phyloP scores from a whole-genome alignment of 352 stramenopile species.

The Pythium apleroticum region DNA sequence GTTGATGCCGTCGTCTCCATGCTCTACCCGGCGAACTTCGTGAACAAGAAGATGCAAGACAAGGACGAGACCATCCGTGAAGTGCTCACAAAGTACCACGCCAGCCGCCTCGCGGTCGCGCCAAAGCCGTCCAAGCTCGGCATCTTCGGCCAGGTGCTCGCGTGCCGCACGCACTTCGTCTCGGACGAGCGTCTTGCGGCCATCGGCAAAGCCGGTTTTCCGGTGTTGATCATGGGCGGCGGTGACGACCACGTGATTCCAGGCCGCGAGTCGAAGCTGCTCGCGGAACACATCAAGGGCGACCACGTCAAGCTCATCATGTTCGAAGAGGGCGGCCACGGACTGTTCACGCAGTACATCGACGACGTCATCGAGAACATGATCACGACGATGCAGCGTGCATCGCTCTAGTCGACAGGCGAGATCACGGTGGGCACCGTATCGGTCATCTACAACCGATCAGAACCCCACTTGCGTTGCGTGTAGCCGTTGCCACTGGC shows the following conservation, averaged over 20 bases:
- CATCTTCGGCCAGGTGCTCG: constrained; percentile 21
- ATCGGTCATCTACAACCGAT: background rate
- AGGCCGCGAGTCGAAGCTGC: constrained; percentile 33
- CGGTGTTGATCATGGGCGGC: constrained; percentile 49
- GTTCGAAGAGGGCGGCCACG: constrained; percentile 47
- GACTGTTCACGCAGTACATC: constrained; percentile 46
- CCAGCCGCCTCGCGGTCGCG: constrained; percentile 1
- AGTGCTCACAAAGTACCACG: constrained; percentile 24
- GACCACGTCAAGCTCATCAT: constrained; percentile 47
- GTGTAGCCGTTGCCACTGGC: background rate
- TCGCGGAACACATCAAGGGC: constrained; percentile 36
- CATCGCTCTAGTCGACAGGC: background rate
- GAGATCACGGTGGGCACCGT: background rate
- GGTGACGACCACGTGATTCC: constrained; percentile 53
- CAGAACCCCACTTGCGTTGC: background rate
- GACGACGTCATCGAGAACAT: constrained; percentile 34
- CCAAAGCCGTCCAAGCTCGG: constrained; percentile 11
- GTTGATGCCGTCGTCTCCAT: constrained; percentile 35
- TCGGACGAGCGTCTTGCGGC: constrained; percentile 43
- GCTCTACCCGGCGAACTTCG: constrained; percentile 42
- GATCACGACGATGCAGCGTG: constrained; percentile 19
- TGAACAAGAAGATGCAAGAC: constrained; percentile 32
- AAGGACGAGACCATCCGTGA: constrained; percentile 15
- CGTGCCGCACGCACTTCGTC: constrained; percentile 42
- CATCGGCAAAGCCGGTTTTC: constrained; percentile 44